These are phyloP conservation scores for Trametes meyenii DNA, from an alignment of 768 basidiomycete species.

Conservation along the genomic window DNA sequence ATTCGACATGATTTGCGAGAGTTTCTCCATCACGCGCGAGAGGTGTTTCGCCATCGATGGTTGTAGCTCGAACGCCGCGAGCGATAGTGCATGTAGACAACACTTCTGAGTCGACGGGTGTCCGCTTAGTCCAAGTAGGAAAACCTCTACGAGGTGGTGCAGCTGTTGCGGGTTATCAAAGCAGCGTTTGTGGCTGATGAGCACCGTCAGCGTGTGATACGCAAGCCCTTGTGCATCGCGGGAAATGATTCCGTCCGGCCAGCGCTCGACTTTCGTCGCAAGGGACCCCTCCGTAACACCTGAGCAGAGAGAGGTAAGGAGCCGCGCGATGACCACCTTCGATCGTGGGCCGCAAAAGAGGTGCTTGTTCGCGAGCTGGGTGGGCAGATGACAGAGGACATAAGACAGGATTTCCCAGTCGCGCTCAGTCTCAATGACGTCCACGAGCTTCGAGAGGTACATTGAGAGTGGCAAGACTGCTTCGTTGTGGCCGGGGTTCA, in stretches of 20 bases:
- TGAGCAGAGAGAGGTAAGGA: constrained; percentile 70
- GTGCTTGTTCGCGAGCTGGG: constrained; percentile 93
- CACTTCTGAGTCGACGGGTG: constrained; percentile 81
- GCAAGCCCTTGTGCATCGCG: constrained; percentile 88
- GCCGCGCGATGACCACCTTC: constrained; percentile 57
- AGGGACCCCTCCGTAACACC: constrained; percentile 63
- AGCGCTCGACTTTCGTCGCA: constrained; percentile 56
- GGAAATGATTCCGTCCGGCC: constrained; percentile 63
- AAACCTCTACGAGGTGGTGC: constrained; percentile 73
- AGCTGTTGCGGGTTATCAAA: constrained; percentile 64
- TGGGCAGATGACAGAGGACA: constrained; percentile 86
- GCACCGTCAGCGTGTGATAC: constrained; percentile 83
- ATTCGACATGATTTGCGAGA: constrained; percentile 93
- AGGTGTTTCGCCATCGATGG: constrained; percentile 79
- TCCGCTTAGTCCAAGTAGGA: constrained; percentile 69
- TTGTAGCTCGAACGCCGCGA: constrained; percentile 86
- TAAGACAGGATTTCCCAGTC: constrained; percentile 96
- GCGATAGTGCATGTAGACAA: constrained; percentile 85
- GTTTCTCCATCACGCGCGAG: constrained; percentile 79
- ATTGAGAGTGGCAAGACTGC: constrained; percentile 71
- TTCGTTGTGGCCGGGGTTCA: constrained; percentile 40
- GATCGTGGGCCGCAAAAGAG: constrained; percentile 91
- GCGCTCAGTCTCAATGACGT: constrained; percentile 70
- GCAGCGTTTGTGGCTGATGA: constrained; percentile 83
- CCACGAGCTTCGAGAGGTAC: constrained; percentile 66